Base-by-base conservation (phyloP, 805 yeast species). In the Debaryomyces hansenii region DNA sequence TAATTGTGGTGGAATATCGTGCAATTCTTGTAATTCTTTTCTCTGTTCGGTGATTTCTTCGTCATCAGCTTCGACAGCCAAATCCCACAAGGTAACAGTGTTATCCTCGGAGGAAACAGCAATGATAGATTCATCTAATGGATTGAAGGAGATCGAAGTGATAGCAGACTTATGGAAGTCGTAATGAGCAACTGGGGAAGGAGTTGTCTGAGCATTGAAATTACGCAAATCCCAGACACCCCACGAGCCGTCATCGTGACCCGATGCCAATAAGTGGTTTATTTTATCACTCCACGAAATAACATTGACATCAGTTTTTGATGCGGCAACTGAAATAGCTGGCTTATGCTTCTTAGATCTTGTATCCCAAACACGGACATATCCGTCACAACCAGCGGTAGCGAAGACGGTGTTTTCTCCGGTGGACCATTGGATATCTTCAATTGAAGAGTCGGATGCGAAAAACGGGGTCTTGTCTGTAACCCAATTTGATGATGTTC, bases 31-130 rank as follows among this genome's bases (percentile, higher is more conserved):
- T 35, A 84, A 79, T 58, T 86, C 94, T 47, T 82, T 78, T 57
- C 82, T 80, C 70, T 92, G 97, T 60, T 85, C 87, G 47, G 87
- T 83, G 54, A 92, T 87, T 69, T 92, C 99, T 63, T 92, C 98
- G 63, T 94, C 98, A 66, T 91, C 99, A 3, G 98, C 98, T 72
- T 94, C 99, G 12, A 94, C 99, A 10, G 97, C 92, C 64, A 94
- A 77, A 72, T 94, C 99, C 99, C 99, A 94, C 54, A 94, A 73
- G 1, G 97, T 90, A 7, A 94, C 97, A 5, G 98, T 94, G 66
- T 90, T 90, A 68, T 94, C 99, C 64, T 91, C 98, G 0, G 96
- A 88, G 3, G 95, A 90, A 14, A 92, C 97, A 1, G 98, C 98
- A 45, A 94, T 80, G 51, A 91, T 90, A 0, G 97, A 89, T 69